Base-by-base conservation (phyloP, 2,329 filamentous ascomycete species). In the Pestalotiopsis sp. region DNA sequence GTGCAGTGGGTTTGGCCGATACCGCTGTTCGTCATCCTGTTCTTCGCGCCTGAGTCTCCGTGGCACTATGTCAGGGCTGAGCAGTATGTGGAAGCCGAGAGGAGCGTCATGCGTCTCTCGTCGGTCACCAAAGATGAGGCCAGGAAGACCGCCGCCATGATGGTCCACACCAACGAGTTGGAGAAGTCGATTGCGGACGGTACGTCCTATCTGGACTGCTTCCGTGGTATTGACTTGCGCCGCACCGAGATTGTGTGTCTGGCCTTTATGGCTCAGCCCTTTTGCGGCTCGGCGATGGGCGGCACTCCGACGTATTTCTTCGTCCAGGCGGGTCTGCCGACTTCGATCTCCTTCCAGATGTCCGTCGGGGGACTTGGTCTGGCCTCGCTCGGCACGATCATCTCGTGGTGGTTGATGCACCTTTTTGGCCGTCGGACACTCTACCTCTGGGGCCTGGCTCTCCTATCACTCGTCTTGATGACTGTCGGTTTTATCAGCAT, bases 1-100 rank as follows among this genome's bases (percentile, higher is more conserved):
- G 66, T 84, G 11, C 82, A 84, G 74, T 85, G 83, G 83, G 75
- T 77, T 56, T 85, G 82, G 79, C 81, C 82, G 2, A 74, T 81
- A 0, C 79, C 82, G 1, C 74, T 85, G 1, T 74, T 84, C 65
- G 71, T 82, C 0, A 74, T 78, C 2, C 78, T 80, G 12, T 73
- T 76, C 31, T 78, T 84, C n/a, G 81, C 82, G 4, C 84, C 83
- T 1, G 84, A 85, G 71, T 80, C 77, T 5, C 81, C 81, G 3
- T 83, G 81, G 79, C 82, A 77, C 75, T 73, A 79, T 3, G 77
- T 81, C 13, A 75, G 80, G 7, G 73, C 77, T 12, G 77, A 76
- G 3, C 72, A 65, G 13, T 45, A 64, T 17, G 36, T 20, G 4
- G 65, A 69, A 14, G 68, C 68, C 25, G 64, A 69, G 20, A 49